Evolutionary conservation across 2,329 filamentous ascomycete genomes (phyloP), one percentile per base, ranked within the genome.

Genomic region (Fusarium pseudograminearum): DNA sequence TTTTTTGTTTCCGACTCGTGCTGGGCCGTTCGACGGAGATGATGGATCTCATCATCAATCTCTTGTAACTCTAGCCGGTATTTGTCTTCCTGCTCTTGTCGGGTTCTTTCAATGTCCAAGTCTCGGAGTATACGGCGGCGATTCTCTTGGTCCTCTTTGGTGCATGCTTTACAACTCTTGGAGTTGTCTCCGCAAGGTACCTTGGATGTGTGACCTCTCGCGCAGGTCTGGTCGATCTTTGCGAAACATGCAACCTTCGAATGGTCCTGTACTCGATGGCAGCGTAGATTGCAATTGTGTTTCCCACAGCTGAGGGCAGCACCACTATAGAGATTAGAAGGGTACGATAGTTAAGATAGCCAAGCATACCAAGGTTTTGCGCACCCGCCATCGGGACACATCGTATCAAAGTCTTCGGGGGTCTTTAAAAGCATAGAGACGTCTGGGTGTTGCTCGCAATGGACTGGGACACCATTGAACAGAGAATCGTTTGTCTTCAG

Each of bases 381-480:
- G 66, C 91, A 94, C 0, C 92, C 92, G 7, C 92, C 91, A 73
- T 94, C 90, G 0, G 91, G 91, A 40, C 87, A 91, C 20, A 85
- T 77, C 0, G 64, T 74, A 4, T 89, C 85, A 72, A 94, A 94
- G 42, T 92, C 87, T 0, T 83, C 75, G 0, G 85, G 83, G 0
- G 75, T 76, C 3, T 76, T 77, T 0, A 93, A 70, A 0, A 88
- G 36, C 1, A 82, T 80, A 0, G 66, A 81, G 20, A 75, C 83
- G 0, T 86, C 76, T 0, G 86, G 86, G 70, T 93, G 91, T 20
- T 83, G 83, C 62, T 89, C 83, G 61, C 90, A 93, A 10, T 80
- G 77, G 0, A 91, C 82, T 0, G 87, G 87, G 0, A 93, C 77
- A 0, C 90, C 90, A 55, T 90, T 85, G 51, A 87, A 86, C 1